Evolutionary conservation across 208 protist genomes (phyloP), one percentile per base, ranked within the genome.

Genomic region (Leishmania arabica): DNA sequence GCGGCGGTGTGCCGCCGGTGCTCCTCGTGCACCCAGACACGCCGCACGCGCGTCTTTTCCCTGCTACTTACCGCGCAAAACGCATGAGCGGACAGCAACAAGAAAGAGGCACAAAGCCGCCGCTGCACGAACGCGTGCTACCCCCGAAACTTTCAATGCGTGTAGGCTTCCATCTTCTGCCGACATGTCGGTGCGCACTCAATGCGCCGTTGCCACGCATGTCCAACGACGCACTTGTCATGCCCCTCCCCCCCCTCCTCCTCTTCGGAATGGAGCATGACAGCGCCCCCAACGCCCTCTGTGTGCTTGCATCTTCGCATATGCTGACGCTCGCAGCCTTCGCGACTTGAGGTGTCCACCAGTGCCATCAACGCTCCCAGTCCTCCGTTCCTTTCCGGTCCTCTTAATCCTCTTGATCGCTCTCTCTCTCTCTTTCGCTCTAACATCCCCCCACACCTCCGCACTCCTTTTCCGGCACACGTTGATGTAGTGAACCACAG

Each of bases 401-500:
- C 75, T 45, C 60, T 49, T 45, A 2, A 47, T 58, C 45, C 75
- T 70, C 13, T 49, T 47, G 13, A 17, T 45, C 11, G 3, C 47
- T 45, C 34, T 58, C 21, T 58, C 47, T 1, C 34, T 58, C 21
- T 58, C 47, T 1, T 17, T 24, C 24, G 51, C 34, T n/a, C 15
- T n/a, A 74, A 27, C 15, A 40, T 56, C 47, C 15, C 47, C 13
- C 21, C 31, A 76, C 71, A 58, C 51, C 45, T 27, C 1, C 19
- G 24, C 71, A 62, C 49, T 45, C 34, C 3, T 51, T 7, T 47
- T 5, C 34, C 19, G 49, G 71, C 71, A 47, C 24, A 40, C 3
- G 11, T 76, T n/a, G 21, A 51, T 58, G 51, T n/a, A 76, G 71
- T 31, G 71, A 76, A 7, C 51, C 47, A 76, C n/a, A 27, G 68